Base-by-base conservation (phyloP, 2,329 filamentous ascomycete species). In the Cladosporium halotolerans region DNA sequence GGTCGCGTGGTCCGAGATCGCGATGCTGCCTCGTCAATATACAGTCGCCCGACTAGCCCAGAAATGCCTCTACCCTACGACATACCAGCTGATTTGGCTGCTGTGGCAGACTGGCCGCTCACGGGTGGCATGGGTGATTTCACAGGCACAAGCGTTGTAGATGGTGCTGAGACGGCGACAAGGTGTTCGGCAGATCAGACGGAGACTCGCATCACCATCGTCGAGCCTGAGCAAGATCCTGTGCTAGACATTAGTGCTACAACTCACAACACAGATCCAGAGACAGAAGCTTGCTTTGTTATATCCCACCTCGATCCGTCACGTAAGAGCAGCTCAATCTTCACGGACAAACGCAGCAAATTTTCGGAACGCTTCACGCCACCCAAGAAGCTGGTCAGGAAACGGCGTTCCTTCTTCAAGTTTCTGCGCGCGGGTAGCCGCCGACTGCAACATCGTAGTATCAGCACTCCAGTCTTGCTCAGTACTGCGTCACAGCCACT, bases 1-100 rank as follows among this genome's bases (percentile, higher is more conserved):
- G 71, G 69, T 3, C 67, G 61, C 28, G 66, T 72, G 3, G 32
- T 70, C 4, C 55, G 57, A 14, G 62, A 65, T 16, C 13, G 48
- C 6, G 51, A 53, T 47, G 39, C 44, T 18, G 47, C 60, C 2
- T 74, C 72, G 0, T 74, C 72, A 0, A 62, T 72, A 14, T 74
- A 74, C 41, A 72, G 58, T 65, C 70, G 36, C 59, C 71, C 58
- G 2, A 56, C 55, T 9, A 72, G 70, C 47, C 65, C 66, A n/a
- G 45, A 48, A 28, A 40, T 63, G 58, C 11, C 32, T 4, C 28
- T 43, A 40, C 32, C 19, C 8, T n/a, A 42, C 28, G 47, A 52
- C 23, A 41, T 44, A 9, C 45, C 54, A 19, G 38, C 45, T 9
- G 44, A 45, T 16, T 45, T 57, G 14, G 51, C 46, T 28, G 50